Evolutionary conservation across 1,284 basidiomycete species (phyloP).

Genomic region (Leccinum subrobustum): DNA sequence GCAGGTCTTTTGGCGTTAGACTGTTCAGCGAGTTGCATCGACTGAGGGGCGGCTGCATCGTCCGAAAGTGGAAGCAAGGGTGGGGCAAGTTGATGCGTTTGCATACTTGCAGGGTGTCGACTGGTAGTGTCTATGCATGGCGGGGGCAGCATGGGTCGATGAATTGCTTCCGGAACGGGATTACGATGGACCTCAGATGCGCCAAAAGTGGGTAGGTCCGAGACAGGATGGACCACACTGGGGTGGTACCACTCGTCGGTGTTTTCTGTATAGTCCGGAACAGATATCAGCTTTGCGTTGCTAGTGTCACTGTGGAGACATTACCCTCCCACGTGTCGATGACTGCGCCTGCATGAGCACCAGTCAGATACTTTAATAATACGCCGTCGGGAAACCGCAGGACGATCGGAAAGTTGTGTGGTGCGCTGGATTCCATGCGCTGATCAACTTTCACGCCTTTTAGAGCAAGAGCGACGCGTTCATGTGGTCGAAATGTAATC

Average conservation of each 20-base stretch:
- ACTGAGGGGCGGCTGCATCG: not conserved
- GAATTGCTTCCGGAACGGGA: not conserved
- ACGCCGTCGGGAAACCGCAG: constrained; percentile 41
- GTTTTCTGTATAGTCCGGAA: constrained; percentile 9
- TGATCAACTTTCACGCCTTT: constrained; percentile 36
- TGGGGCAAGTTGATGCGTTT: not conserved
- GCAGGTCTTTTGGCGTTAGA: not conserved
- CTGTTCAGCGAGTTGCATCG: not conserved
- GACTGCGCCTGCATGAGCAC: constrained; percentile 24
- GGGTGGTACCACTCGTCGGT: constrained; percentile 32
- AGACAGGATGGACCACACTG: constrained; percentile 11
- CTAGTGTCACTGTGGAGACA: constrained; percentile 1
- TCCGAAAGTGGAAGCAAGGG: not conserved
- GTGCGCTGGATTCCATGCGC: constrained; percentile 27
- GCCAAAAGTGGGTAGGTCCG: constrained; percentile 10
- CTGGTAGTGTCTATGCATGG: not conserved
- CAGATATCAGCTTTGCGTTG: not conserved
- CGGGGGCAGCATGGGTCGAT: not conserved
- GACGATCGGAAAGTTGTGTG: constrained; percentile 36
- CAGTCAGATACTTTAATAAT: constrained; percentile 36
- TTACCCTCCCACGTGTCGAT: constrained; percentile 44
- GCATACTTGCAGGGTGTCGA: not conserved
- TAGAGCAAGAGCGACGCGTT: constrained; percentile 44
- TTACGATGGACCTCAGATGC: not conserved
- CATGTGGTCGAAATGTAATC: constrained; percentile 36